Base-by-base conservation (phyloP, 306 rosid species). In the Hippophae rhamnoides region DNA sequence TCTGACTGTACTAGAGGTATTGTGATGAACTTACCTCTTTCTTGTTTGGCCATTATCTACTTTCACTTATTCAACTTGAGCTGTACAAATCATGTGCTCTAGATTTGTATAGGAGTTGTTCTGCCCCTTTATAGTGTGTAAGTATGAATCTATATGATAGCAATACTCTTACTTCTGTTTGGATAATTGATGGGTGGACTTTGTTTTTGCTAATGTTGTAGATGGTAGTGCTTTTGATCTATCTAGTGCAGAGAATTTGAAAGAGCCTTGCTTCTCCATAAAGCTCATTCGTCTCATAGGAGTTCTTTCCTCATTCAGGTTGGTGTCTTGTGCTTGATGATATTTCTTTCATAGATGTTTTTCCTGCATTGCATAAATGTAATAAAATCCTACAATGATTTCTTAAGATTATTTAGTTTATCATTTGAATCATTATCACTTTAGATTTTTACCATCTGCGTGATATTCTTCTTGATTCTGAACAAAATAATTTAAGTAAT, bases 301-400 rank as follows among this genome's bases (percentile, higher is more conserved):
- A 74, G 78, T 92, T 76, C 87, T 92, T 56, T 81, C 96, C 57
- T 72, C 76, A 67, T 74, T 80, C 80, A 76, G 96, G 98, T 92
- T 69, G 72, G 89, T 67, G 67, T 63, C 63, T 10, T 23, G 38
- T 31, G 38, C 38, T 58, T 14, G 7, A 67, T 65, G 55, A 53
- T 74, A 44, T 52, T 59, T 65, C 9, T 56, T 38, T 52, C 64
- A 62, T 50, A 64, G 48, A 56, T 48, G 10, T 13, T 57, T 53
- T 7, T 9, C 8, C 5, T 18, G 40, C 38, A 49, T 49, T 49
- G 56, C 61, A 46, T 56, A 60, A 56, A 65, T 31, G 11, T 10
- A 45, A 65, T 31, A 13, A 12, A 46, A 52, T 8, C 51, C 3
- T 27, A 31, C 1, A 44, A 50, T 31, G 27, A 52, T 9, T 60